Percentiles rank a stretch among this genome's conserved stretches.
Conservation (phyloP, 2,329 filamentous ascomycete genomes). For the Penicillium concentricum region DNA sequence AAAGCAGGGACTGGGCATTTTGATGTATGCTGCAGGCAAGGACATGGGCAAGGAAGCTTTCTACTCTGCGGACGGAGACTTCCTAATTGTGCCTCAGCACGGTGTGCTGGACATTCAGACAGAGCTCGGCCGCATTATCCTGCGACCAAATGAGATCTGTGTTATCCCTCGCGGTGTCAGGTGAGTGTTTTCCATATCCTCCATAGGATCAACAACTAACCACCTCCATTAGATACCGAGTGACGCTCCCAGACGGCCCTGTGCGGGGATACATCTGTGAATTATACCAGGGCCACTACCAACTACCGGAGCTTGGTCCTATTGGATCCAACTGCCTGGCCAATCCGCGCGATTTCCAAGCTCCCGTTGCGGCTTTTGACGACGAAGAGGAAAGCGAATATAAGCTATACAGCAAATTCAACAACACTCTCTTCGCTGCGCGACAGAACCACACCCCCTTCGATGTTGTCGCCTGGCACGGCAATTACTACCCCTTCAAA, state of each 20-base stretch:
- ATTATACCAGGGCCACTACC: constrained; percentile 70
- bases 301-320: constrained; percentile 69
- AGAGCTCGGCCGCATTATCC: constrained; percentile 70
- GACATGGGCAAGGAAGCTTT: constrained; percentile 78
- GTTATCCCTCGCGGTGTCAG: constrained; percentile 73
- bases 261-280: constrained; percentile 73
- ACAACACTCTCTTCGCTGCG: constrained; percentile 65
- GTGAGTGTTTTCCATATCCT: constrained; percentile 16
- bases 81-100: constrained; percentile 73
- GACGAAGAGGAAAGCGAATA: constrained; percentile 56
- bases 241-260: constrained; percentile 61
- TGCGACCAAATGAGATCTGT: constrained; percentile 75
- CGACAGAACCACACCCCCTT: constrained; percentile 70
- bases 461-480: constrained; percentile 78
- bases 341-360: constrained; percentile 73
- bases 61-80: constrained; percentile 80
- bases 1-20: constrained; percentile 77
- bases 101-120: constrained; percentile 74
- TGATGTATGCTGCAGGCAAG: constrained; percentile 75
- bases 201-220: background rate
- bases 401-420: constrained; percentile 64
- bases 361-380: constrained; percentile 67
- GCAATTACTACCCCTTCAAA: constrained; percentile 77
- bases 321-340: constrained; percentile 74
- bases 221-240: constrained; percentile 55